A percentile compares a stretch with the other conserved stretches of the same genome.
These are phyloP conservation scores for Vinca minor DNA, from an alignment of 257 asterid genomes.

Conservation along the genomic window DNA sequence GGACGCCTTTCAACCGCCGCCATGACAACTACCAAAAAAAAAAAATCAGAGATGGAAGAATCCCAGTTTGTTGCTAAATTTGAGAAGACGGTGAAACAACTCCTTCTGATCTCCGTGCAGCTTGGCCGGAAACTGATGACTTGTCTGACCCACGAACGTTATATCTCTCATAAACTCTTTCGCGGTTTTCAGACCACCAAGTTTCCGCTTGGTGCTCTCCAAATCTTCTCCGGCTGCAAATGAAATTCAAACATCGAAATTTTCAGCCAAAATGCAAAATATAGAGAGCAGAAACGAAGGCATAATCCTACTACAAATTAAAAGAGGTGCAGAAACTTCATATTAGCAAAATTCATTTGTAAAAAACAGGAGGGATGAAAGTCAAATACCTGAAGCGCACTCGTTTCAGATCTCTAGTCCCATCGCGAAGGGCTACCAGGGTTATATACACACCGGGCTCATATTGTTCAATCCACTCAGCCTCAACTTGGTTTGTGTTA, in stretches of 20 bases:
- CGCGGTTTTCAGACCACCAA: slow-evolving; percentile 99
- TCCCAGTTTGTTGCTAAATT: slow-evolving; percentile 30
- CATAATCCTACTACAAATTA: not conserved
- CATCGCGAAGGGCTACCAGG: slow-evolving; percentile 80
- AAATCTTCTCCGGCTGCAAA: slow-evolving; percentile 78
- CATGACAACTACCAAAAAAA: slow-evolving; percentile 11
- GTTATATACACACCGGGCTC: slow-evolving; percentile 93
- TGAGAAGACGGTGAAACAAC: slow-evolving; percentile 67
- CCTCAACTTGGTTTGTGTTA: slow-evolving; percentile 56
- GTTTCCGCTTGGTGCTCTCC: slow-evolving; percentile 99
- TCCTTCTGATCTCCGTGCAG: slow-evolving; percentile 68
- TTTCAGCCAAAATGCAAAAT: not conserved
- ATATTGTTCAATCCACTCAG: slow-evolving; percentile 89
- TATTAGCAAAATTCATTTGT: not conserved
- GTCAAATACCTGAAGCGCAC: slow-evolving; percentile 83
- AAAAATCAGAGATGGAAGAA: not conserved
- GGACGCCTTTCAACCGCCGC: slow-evolving; percentile 12
- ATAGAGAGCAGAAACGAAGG: not conserved
- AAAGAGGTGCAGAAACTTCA: not conserved
- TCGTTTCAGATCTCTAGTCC: slow-evolving; percentile 90
- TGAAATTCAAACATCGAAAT: not conserved
- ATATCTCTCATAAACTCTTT: slow-evolving; percentile 71
- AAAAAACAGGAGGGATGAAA: not conserved
- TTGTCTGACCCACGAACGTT: slow-evolving; percentile 85
- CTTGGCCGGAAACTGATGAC: slow-evolving; percentile 62